Percentiles rank a stretch among this genome's conserved stretches.
Conservation (phyloP, 1,284 basidiomycete species). For the Cryptococcus amylolentus region DNA sequence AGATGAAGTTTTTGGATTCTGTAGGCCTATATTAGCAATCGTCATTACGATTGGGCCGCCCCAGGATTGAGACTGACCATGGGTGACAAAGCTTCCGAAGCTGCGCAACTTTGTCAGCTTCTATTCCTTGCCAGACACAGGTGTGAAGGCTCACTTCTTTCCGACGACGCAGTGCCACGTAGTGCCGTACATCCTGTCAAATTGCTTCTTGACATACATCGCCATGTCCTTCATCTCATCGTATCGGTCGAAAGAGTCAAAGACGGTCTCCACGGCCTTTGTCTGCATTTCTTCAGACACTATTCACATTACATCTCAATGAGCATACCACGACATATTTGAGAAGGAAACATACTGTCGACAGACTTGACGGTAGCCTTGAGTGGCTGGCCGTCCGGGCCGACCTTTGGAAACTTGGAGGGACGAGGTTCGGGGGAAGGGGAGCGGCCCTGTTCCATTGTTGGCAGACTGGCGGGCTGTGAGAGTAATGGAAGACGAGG, state of each 20-base stretch:
- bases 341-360: slow-evolving; percentile 57
- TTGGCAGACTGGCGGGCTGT: neutral
- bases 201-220: slow-evolving; percentile 95
- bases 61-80: slow-evolving; percentile 62
- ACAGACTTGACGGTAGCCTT: slow-evolving; percentile 95
- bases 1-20: slow-evolving; percentile 97
- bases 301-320: slow-evolving; percentile 5
- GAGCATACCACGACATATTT: neutral
- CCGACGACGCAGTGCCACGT: slow-evolving; percentile 94
- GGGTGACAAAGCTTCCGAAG: slow-evolving; percentile 95
- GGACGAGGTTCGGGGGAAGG: neutral
- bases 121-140: neutral
- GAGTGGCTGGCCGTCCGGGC: slow-evolving; percentile 8
- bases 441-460: neutral
- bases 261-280: slow-evolving; percentile 81
- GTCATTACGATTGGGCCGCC: slow-evolving; percentile 1
- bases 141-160: slow-evolving; percentile 60
- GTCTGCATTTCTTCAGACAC: slow-evolving; percentile 94
- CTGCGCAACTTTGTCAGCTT: slow-evolving; percentile 19
- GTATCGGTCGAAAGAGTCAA: slow-evolving; percentile 80
- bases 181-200: slow-evolving; percentile 81
- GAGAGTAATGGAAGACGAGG: neutral
- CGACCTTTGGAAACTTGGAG: neutral
- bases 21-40: slow-evolving; percentile 12
- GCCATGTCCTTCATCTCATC: slow-evolving; percentile 97